Percentiles rank a stretch among this genome's conserved stretches.
These are phyloP conservation scores for Clarireedia homoeocarpa DNA, from an alignment of 2,329 filamentous ascomycete species.

Conservation along the genomic window DNA sequence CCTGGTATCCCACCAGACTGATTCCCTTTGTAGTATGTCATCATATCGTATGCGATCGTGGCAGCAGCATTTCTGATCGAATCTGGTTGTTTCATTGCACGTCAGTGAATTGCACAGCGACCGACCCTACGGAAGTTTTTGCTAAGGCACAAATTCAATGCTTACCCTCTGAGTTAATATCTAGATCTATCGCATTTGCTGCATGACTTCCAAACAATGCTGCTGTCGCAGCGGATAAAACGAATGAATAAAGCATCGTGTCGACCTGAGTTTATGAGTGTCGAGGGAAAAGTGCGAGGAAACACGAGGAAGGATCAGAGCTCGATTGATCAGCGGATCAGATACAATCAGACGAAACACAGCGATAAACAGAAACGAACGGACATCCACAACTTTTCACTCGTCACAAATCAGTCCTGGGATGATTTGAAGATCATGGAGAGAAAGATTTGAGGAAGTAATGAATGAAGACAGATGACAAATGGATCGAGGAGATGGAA, in stretches of 20 bases:
- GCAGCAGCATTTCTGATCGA: slow-evolving; percentile 28
- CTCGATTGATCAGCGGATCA: neutral
- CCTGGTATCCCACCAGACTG: slow-evolving; percentile 38
- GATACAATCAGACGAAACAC: neutral
- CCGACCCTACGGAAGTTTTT: neutral
- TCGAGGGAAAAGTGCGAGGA: neutral
- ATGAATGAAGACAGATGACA: slow-evolving; percentile 2
- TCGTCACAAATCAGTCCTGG: neutral
- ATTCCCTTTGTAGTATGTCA: slow-evolving; percentile 36
- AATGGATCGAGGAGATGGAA: neutral
- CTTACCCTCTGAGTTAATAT: slow-evolving; percentile 24
- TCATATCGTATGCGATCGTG: slow-evolving; percentile 30
- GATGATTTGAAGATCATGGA: neutral
- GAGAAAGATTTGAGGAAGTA: neutral
- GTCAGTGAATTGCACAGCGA: neutral
- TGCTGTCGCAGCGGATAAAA: slow-evolving; percentile 19
- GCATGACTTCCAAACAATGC: slow-evolving; percentile 23
- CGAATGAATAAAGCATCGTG: slow-evolving; percentile 20
- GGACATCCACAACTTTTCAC: slow-evolving; percentile 13
- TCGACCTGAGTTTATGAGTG: neutral
- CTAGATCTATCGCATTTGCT: slow-evolving; percentile 28
- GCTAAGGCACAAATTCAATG: neutral
- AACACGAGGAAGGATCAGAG: neutral
- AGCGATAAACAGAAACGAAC: slow-evolving; percentile 11
- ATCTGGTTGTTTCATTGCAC: slow-evolving; percentile 29